phyloP scores from a whole-genome alignment of 805 yeast species.

The Wickerhamomyces bovis region DNA sequence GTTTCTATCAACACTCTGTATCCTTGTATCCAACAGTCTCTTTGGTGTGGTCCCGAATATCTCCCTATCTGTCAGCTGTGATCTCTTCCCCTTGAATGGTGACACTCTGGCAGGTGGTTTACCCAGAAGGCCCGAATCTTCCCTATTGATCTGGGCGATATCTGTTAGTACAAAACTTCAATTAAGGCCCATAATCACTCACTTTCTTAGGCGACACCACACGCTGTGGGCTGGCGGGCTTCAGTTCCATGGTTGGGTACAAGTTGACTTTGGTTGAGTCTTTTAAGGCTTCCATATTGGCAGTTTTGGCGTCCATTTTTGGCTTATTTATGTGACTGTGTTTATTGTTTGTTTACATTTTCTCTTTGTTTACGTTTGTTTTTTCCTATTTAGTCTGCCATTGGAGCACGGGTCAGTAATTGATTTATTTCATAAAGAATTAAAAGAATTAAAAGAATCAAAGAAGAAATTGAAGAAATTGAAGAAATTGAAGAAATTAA shows the following conservation, averaged over 20 bases:
- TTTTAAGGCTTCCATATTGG: constrained; percentile 6
- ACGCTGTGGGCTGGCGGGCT: not conserved
- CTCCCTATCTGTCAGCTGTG: constrained; percentile 10
- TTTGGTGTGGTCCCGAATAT: constrained; percentile 26
- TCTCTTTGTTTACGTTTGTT: not conserved
- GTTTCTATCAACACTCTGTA: constrained; percentile 27
- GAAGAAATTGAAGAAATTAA: too few relatives aligned
- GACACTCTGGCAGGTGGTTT: constrained; percentile 22
- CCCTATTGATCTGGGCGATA: not conserved
- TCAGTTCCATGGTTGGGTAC: not conserved
- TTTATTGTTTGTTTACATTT: not conserved
- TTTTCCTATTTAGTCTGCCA: too few relatives aligned
- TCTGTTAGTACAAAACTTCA: not conserved
- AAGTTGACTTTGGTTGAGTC: constrained; percentile 1
- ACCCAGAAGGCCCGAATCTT: not conserved
- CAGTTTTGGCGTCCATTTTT: not conserved
- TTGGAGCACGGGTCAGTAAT: too few relatives aligned
- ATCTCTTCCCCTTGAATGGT: constrained; percentile 20
- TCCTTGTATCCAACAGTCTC: constrained; percentile 17
- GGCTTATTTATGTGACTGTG: not conserved
- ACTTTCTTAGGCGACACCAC: not conserved
- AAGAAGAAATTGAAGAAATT: too few relatives aligned
- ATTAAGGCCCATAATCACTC: not conserved
- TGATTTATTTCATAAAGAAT: too few relatives aligned
- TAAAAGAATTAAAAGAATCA: too few relatives aligned